These are phyloP conservation scores for Mangifera indica DNA, from an alignment of 345 rosid species.

Conservation along the genomic window DNA sequence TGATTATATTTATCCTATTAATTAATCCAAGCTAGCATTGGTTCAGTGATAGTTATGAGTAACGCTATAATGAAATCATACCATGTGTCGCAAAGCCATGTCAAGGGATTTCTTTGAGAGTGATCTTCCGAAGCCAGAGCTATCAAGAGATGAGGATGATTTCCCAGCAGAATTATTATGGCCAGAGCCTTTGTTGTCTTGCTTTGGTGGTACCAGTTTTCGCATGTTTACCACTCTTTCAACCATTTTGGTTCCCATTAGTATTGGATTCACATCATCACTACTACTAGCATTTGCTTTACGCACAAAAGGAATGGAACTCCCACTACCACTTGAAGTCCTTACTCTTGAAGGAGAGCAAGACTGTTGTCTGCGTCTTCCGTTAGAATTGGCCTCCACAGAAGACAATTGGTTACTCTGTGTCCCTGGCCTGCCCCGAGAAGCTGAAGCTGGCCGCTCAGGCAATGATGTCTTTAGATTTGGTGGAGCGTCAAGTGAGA, in stretches of 20 bases:
- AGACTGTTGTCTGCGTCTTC: slow-evolving; percentile 54
- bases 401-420: slow-evolving; percentile 40
- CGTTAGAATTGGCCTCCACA: slow-evolving; percentile 41
- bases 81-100: slow-evolving; percentile 94
- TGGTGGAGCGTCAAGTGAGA: slow-evolving; percentile 56
- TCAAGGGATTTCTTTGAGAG: slow-evolving; percentile 83
- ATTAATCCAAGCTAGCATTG: not conserved
- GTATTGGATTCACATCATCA: slow-evolving; percentile 69
- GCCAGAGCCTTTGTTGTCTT: slow-evolving; percentile 33
- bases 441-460: slow-evolving; percentile 55
- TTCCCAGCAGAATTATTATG: slow-evolving; percentile 38
- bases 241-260: slow-evolving; percentile 78
- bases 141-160: slow-evolving; percentile 49
- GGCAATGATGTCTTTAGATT: slow-evolving; percentile 53
- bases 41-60: no score
- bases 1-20: no score
- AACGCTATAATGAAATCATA: slow-evolving; percentile 26
- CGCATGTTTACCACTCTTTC: slow-evolving; percentile 91
- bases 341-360: slow-evolving; percentile 72
- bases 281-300: slow-evolving; percentile 41
- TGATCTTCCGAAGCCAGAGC: slow-evolving; percentile 71
- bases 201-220: slow-evolving; percentile 72
- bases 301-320: slow-evolving; percentile 38
- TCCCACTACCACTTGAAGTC: slow-evolving; percentile 43
- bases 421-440: slow-evolving; percentile 62